A percentile compares a stretch with the other conserved stretches of the same genome.
These are phyloP conservation scores for Pharnaceum exiguum DNA, from an alignment of 148 eudicot genomes.

Conservation along the genomic window DNA sequence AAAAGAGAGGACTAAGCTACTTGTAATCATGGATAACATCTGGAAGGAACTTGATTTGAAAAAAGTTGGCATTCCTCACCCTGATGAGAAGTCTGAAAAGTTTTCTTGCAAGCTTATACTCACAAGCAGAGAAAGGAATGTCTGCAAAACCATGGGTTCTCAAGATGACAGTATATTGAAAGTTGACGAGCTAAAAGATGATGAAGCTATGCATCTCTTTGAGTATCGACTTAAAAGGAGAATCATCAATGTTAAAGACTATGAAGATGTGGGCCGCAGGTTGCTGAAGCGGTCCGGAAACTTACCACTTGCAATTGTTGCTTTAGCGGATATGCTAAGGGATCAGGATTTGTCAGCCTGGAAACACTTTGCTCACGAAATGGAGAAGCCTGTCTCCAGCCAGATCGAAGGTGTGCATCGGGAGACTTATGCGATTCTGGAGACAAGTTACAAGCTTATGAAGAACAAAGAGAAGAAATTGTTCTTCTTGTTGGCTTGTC, in stretches of 20 bases:
- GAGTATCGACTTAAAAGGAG: background rate
- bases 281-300: constrained; percentile 7
- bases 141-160: constrained; percentile 3
- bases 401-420: background rate
- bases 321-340: background rate
- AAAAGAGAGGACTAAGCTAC: background rate
- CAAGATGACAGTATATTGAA: background rate
- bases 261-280: background rate
- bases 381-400: constrained; percentile 5
- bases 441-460: constrained; percentile 16
- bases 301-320: constrained; percentile 13
- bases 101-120: constrained; percentile 6
- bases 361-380: background rate
- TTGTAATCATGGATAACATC: background rate
- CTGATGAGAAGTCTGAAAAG: background rate
- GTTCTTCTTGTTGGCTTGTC: constrained; percentile 17
- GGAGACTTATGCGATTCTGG: background rate
- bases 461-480: constrained; percentile 11
- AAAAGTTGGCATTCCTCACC: constrained; percentile 15
- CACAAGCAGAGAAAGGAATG: constrained; percentile 1
- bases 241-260: no score
- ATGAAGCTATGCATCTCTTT: constrained; percentile 3
- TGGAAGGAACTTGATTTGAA: constrained; percentile 1
- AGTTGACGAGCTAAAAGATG: background rate
- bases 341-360: constrained; percentile 2